These are phyloP conservation scores for Narthecium ossifragum DNA, from an alignment of 106 monocot genomes.

Conservation along the genomic window DNA sequence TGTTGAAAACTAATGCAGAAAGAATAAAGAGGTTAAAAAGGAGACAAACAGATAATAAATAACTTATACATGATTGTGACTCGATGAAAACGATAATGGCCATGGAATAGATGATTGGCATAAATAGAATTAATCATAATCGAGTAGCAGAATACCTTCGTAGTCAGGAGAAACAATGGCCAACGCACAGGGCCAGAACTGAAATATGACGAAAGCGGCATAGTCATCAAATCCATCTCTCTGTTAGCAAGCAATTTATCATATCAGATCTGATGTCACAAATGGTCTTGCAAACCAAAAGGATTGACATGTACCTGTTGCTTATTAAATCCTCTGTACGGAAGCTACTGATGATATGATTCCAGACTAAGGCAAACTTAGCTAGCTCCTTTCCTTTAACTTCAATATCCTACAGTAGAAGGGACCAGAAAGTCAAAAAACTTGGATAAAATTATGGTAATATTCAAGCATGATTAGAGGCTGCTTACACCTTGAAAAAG, in stretches of 20 bases:
- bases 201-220: conserved; percentile 39
- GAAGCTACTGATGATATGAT: conserved; percentile 56
- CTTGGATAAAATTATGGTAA: too few relatives aligned
- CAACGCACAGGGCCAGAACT: conserved; percentile 27
- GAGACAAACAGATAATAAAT: not conserved
- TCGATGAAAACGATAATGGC: too few relatives aligned
- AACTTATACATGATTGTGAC: too few relatives aligned
- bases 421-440: conserved; percentile 1
- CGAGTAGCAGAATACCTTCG: conserved; percentile 28
- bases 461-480: not conserved
- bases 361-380: conserved; percentile 75
- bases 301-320: conserved; percentile 34
- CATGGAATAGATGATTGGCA: too few relatives aligned
- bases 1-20: conserved; percentile 41
- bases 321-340: conserved; percentile 68
- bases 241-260: conserved; percentile 18
- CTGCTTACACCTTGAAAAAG: conserved; percentile 39
- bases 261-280: not conserved
- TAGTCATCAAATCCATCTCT: conserved; percentile 67
- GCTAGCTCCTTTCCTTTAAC: conserved; percentile 29
- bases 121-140: not conserved
- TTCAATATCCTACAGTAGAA: conserved; percentile 29
- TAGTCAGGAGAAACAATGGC: conserved; percentile 68
- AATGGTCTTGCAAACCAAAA: not conserved
- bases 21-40: conserved; percentile 6